phyloP scores from a whole-genome alignment of 2,329 filamentous ascomycete species.

The Fusarium sp. region DNA sequence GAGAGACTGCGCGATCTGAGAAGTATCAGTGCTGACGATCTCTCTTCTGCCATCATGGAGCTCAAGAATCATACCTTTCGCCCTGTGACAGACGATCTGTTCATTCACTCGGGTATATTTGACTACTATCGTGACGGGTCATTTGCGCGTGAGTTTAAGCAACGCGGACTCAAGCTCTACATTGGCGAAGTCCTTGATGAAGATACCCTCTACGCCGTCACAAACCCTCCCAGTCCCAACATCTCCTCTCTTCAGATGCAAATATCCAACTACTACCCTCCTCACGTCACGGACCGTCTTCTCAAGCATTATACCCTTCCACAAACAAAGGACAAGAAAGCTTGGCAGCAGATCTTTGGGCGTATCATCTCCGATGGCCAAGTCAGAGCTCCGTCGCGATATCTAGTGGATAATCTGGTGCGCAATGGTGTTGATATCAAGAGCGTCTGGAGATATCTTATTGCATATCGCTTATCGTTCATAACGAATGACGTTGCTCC shows the following conservation, averaged over 20 bases:
- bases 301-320: not conserved
- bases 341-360: constrained; percentile 1
- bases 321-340: not conserved
- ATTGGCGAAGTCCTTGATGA: constrained; percentile 1
- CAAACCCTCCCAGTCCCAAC: not conserved
- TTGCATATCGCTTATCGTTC: not conserved
- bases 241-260: not conserved
- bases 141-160: not conserved
- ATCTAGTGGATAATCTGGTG: constrained; percentile 1
- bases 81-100: not conserved
- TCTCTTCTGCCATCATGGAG: not conserved
- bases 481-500: not conserved
- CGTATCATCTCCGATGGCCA: constrained; percentile 3
- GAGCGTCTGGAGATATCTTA: constrained; percentile 11
- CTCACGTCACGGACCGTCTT: not conserved
- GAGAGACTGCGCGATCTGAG: not conserved
- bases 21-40: not conserved
- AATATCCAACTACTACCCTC: constrained; percentile 2
- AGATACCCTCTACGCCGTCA: constrained; percentile 8
- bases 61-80: not conserved
- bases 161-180: not conserved
- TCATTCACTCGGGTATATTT: constrained; percentile 5
- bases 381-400: constrained; percentile 7
- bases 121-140: constrained; percentile 2
- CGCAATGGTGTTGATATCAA: not conserved